Evolutionary conservation across 208 protist species (phyloP).

Genomic region (Jaenimonas drosophilae): DNA sequence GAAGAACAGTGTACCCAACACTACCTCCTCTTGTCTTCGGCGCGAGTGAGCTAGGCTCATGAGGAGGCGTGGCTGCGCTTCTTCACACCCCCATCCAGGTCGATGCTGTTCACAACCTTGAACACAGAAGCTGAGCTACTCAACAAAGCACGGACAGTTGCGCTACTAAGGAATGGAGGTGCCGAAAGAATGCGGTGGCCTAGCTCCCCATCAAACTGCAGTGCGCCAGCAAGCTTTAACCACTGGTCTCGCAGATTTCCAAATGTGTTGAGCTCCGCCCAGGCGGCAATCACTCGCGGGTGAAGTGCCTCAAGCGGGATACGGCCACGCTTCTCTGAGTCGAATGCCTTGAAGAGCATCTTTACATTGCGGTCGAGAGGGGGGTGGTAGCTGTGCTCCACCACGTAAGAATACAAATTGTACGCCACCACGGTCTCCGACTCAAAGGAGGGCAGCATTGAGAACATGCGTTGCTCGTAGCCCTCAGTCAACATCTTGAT

Average conservation of each 20-base stretch:
- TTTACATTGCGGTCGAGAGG: constrained; percentile 37
- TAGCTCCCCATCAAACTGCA: constrained; percentile 18
- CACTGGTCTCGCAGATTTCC: constrained; percentile 58
- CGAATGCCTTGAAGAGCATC: constrained; percentile 59
- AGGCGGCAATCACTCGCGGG: constrained; percentile 28
- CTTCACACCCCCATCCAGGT: constrained; percentile 39
- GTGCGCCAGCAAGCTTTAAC: constrained; percentile 32
- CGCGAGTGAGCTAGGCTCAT: too few species aligned
- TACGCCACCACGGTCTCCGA: constrained; percentile 14
- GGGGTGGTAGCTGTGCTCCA: constrained; percentile 48
- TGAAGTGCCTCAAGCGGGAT: constrained; percentile 41
- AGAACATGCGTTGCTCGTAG: constrained; percentile 41
- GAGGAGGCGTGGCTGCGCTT: not conserved
- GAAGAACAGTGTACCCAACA: too few species aligned
- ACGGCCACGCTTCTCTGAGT: constrained; percentile 19
- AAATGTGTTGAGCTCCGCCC: constrained; percentile 55
- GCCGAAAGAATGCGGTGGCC: constrained; percentile 13
- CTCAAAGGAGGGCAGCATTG: constrained; percentile 12
- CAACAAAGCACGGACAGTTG: constrained; percentile 29
- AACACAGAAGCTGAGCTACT: constrained; percentile 28
- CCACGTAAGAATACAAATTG: constrained; percentile 40
- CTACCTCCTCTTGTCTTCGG: too few species aligned
- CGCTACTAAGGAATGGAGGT: constrained; percentile 13
- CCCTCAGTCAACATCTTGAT: constrained; percentile 21
- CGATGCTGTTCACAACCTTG: constrained; percentile 26